Evolutionary conservation across 208 protist genomes (phyloP).

Genomic region (Leishmania aethiopica): DNA sequence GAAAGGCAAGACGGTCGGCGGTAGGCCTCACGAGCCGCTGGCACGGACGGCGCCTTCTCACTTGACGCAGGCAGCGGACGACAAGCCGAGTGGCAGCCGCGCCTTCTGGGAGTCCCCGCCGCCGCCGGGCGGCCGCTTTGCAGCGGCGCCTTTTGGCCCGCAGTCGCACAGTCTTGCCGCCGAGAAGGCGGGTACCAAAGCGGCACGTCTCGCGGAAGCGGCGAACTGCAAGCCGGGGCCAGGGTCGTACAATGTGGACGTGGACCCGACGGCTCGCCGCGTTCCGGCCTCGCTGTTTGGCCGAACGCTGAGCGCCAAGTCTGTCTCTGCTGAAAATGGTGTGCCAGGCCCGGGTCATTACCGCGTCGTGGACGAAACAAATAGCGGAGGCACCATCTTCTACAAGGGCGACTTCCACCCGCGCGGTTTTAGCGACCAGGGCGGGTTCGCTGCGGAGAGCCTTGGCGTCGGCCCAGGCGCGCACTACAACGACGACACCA

Average conservation of each 20-base stretch:
- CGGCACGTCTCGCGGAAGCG: constrained; percentile 16
- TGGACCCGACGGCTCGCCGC: constrained; percentile 13
- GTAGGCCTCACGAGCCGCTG: constrained; percentile 25
- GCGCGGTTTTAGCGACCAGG: constrained; percentile 25
- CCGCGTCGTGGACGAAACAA: constrained; percentile 21
- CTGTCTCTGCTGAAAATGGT: constrained; percentile 31
- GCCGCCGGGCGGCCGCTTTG: constrained; percentile 35
- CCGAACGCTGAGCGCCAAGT: constrained; percentile 30
- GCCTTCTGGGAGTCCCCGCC: constrained; percentile 29
- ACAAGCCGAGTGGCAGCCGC: constrained; percentile 17
- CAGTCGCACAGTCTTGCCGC: constrained; percentile 18
- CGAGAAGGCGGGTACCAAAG: constrained; percentile 17
- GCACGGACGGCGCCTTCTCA: constrained; percentile 1
- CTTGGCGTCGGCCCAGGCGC: constrained; percentile 38
- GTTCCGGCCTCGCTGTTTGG: constrained; percentile 32
- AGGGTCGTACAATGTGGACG: constrained; percentile 26
- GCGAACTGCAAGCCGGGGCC: constrained; percentile 11
- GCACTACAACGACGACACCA: constrained; percentile 60
- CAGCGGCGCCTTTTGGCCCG: constrained; percentile 39
- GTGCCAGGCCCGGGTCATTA: constrained; percentile 73
- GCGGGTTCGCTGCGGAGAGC: constrained; percentile 18
- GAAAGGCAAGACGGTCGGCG: constrained; percentile 70
- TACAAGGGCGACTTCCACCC: constrained; percentile 77
- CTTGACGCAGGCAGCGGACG: constrained; percentile 24
- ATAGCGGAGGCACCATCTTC: constrained; percentile 49